A percentile compares a stretch with the other conserved stretches of the same genome.
Evolutionary conservation across 352 stramenopile species (phyloP).

Genomic region (Pythium insidiosum): DNA sequence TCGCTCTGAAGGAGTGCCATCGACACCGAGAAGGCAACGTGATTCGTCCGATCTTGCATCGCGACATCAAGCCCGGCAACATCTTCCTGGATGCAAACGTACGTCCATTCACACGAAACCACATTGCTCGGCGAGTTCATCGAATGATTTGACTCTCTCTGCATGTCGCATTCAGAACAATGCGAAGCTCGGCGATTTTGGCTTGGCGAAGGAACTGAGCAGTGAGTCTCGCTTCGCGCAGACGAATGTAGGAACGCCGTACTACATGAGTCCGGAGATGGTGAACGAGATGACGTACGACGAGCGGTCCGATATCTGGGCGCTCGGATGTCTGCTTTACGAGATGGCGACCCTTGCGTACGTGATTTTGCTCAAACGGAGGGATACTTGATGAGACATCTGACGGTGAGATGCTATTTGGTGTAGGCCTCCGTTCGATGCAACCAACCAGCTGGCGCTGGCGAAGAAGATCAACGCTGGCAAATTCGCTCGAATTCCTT

Average conservation of each 20-base stretch:
- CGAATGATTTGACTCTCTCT: no score
- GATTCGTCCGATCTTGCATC: slow-evolving; percentile 82
- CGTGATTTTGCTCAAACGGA: slow-evolving; percentile 3
- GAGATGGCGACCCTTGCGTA: slow-evolving; percentile 85
- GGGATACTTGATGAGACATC: neutral
- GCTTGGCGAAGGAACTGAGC: slow-evolving; percentile 86
- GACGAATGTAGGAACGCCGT: slow-evolving; percentile 89
- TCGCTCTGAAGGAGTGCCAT: slow-evolving; percentile 89
- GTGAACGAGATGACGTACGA: slow-evolving; percentile 92
- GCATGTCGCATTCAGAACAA: slow-evolving; percentile 80
- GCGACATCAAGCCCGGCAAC: slow-evolving; percentile 90
- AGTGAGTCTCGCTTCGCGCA: slow-evolving; percentile 87
- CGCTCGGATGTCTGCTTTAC: slow-evolving; percentile 87
- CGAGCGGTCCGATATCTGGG: slow-evolving; percentile 90
- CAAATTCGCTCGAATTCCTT: slow-evolving; percentile 87
- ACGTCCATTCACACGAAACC: slow-evolving; percentile 9
- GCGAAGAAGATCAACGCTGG: slow-evolving; percentile 92
- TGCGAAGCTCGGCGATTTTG: slow-evolving; percentile 89
- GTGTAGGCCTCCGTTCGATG: slow-evolving; percentile 85
- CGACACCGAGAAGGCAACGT: slow-evolving; percentile 76
- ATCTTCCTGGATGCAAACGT: slow-evolving; percentile 89
- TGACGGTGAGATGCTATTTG: neutral
- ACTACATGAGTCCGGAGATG: slow-evolving; percentile 92
- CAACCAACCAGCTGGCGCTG: slow-evolving; percentile 87
- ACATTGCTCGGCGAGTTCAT: neutral